A percentile compares a stretch with the other conserved stretches of the same genome.
These are phyloP conservation scores for Dinochytrium kinnereticum DNA, from an alignment of 371 early-diverging fungal species.

Conservation along the genomic window DNA sequence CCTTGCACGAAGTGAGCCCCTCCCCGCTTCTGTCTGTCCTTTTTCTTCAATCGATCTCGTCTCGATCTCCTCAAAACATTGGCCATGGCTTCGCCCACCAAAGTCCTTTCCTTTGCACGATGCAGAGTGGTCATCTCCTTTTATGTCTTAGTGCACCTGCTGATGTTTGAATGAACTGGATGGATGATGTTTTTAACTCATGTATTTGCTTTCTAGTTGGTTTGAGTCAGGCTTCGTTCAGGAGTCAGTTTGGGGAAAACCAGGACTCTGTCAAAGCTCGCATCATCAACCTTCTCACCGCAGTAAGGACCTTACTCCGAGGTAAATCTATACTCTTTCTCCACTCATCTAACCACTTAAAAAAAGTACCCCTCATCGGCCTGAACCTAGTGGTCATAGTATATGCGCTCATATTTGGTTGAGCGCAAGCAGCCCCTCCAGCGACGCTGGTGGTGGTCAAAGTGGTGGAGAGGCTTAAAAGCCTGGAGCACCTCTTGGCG, in stretches of 20 bases:
- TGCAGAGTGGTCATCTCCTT: not conserved
- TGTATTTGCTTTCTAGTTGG: slow-evolving; percentile 55
- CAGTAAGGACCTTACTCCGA: slow-evolving; percentile 89
- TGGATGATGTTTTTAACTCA: no score
- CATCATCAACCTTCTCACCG: slow-evolving; percentile 86
- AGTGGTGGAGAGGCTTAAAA: not conserved
- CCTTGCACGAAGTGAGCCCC: slow-evolving; percentile 84
- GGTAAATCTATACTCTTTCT: slow-evolving; percentile 60
- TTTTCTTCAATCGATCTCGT: not conserved
- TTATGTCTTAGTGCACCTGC: no score
- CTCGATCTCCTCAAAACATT: not conserved
- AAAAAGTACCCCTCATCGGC: slow-evolving; percentile 79
- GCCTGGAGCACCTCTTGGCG: not conserved
- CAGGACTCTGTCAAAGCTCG: slow-evolving; percentile 76
- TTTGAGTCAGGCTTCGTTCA: slow-evolving; percentile 63
- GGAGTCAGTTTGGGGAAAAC: slow-evolving; percentile 68
- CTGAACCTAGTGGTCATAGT: slow-evolving; percentile 84
- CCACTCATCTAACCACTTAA: not conserved
- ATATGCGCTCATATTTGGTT: slow-evolving; percentile 84
- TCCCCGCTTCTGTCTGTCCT: not conserved
- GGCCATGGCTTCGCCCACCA: not conserved
- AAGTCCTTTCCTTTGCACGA: not conserved
- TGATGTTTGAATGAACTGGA: no score
- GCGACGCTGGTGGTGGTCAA: slow-evolving; percentile 21
- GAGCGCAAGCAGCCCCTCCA: slow-evolving; percentile 19